phyloP scores from a whole-genome alignment of 352 stramenopile species.

The Globisporangium emineosum region DNA sequence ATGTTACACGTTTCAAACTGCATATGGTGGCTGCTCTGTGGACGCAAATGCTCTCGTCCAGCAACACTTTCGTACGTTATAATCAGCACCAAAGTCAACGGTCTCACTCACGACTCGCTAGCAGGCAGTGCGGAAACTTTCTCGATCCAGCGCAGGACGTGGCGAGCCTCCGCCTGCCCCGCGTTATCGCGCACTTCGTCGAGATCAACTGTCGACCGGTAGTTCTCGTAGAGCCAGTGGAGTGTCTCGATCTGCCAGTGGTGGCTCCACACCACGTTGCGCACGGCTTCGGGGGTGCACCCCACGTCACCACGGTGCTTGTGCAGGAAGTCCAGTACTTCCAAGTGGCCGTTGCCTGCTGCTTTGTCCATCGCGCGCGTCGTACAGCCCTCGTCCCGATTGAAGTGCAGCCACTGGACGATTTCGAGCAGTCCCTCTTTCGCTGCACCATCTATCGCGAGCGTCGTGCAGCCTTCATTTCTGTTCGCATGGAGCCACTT shows the following conservation, averaged over 20 bases:
- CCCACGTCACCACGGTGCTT: constrained; percentile 2
- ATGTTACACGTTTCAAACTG: neutral
- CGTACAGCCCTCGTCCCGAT: constrained; percentile 13
- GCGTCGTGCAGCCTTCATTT: constrained; percentile 21
- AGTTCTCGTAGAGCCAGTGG: constrained; percentile 16
- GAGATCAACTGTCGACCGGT: neutral
- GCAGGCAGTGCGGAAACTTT: neutral
- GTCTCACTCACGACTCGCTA: neutral
- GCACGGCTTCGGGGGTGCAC: constrained; percentile 9
- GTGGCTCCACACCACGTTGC: constrained; percentile 10
- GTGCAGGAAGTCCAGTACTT: constrained; percentile 9
- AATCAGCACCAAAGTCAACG: neutral
- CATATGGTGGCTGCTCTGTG: too few species aligned
- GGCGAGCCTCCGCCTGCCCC: neutral
- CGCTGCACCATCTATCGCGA: constrained; percentile 28
- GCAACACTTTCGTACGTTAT: neutral
- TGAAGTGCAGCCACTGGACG: constrained; percentile 12
- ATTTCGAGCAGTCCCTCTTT: constrained; percentile 5
- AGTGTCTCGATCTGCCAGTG: constrained; percentile 19
- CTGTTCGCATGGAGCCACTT: constrained; percentile 20
- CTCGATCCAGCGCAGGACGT: constrained; percentile 12
- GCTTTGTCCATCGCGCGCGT: constrained; percentile 9
- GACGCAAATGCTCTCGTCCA: neutral
- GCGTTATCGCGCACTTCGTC: neutral
- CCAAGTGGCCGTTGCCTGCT: constrained; percentile 10